phyloP scores from a whole-genome alignment of 768 basidiomycete species.

The Termitomyces sp. region DNA sequence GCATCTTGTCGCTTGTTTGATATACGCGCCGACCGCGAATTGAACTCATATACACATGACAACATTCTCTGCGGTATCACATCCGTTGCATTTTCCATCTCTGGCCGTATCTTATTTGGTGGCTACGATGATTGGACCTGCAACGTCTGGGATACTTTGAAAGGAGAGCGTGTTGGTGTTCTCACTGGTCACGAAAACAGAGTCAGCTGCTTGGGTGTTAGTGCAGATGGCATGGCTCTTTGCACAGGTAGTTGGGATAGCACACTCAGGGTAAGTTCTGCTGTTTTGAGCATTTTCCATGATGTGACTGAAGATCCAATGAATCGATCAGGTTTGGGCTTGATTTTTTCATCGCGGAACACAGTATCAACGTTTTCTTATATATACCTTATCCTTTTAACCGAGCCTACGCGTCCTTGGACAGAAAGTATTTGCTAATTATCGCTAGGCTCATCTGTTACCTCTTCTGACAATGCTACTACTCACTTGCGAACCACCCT shows the following conservation, averaged over 20 bases:
- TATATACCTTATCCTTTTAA: constrained; percentile 22
- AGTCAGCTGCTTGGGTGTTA: constrained; percentile 95
- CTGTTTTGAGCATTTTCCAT: background rate
- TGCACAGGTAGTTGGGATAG: constrained; percentile 99
- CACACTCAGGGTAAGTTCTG: constrained; percentile 77
- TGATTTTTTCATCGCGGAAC: constrained; percentile 34
- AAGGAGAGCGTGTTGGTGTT: constrained; percentile 97
- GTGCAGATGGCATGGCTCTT: constrained; percentile 95
- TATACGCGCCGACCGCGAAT: constrained; percentile 94
- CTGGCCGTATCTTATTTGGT: constrained; percentile 95
- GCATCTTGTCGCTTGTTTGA: constrained; percentile 98
- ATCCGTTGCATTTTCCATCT: constrained; percentile 97
- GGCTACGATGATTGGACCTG: constrained; percentile 99
- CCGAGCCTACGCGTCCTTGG: constrained; percentile 14
- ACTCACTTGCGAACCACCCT: constrained; percentile 52
- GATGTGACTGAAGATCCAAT: constrained; percentile 14
- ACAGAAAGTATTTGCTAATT: constrained; percentile 19
- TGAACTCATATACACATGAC: constrained; percentile 97
- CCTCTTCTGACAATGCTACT: constrained; percentile 48
- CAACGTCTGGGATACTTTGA: constrained; percentile 99
- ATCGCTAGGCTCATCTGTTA: constrained; percentile 32
- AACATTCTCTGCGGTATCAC: constrained; percentile 99
- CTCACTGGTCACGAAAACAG: constrained; percentile 98
- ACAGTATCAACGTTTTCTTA: constrained; percentile 13
- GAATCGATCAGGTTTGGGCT: constrained; percentile 71